Percentiles rank a stretch among this genome's conserved stretches.
Conservation (phyloP, 495 filamentous ascomycete species). For the Penicillium paxilli region DNA sequence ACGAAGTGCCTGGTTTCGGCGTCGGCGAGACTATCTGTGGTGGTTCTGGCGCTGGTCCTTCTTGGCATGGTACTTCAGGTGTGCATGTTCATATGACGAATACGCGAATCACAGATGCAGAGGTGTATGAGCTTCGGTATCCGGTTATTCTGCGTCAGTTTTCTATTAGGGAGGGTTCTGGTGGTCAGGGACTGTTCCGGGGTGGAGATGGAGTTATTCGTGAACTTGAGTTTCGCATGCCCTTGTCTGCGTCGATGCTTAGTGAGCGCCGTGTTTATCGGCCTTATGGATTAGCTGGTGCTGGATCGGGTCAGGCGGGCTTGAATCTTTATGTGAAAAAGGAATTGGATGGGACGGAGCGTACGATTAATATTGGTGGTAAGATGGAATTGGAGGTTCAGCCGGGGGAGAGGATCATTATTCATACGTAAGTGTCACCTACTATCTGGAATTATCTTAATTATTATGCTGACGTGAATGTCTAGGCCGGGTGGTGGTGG, state of each 20-base stretch:
- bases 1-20: constrained; percentile 60
- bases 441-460: neutral
- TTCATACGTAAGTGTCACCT: constrained; percentile 15
- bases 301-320: constrained; percentile 21
- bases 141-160: constrained; percentile 81
- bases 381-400: constrained; percentile 25
- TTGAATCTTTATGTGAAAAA: constrained; percentile 22
- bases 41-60: constrained; percentile 75
- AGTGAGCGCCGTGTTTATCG: constrained; percentile 78
- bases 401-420: constrained; percentile 20
- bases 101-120: constrained; percentile 86
- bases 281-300: constrained; percentile 82
- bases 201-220: constrained; percentile 39
- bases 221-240: constrained; percentile 32
- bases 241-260: constrained; percentile 80
- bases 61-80: constrained; percentile 78
- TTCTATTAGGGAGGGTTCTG: constrained; percentile 68
- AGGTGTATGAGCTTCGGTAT: constrained; percentile 83
- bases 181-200: constrained; percentile 27
- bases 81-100: constrained; percentile 95
- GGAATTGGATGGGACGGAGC: constrained; percentile 15
- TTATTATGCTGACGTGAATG: neutral
- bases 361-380: constrained; percentile 24
- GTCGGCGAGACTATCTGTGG: constrained; percentile 92
- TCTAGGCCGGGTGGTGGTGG: constrained; percentile 25